Conservation (phyloP, 2,329 filamentous ascomycete species). For the Trichoderma sp. region DNA sequence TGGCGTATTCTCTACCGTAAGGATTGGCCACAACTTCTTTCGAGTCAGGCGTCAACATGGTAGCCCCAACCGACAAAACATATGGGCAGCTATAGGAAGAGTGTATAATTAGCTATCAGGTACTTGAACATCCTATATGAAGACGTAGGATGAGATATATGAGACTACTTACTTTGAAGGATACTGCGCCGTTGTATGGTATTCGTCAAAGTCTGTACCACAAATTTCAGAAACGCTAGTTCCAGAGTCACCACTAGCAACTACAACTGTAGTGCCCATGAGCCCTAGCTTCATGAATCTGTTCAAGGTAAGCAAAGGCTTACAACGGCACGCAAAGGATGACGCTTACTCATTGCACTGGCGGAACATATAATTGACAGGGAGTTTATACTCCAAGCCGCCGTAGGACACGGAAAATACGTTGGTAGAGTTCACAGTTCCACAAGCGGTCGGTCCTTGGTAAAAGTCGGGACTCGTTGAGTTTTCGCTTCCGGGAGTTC, state of each 20-base stretch:
- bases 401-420: background rate
- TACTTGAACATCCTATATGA: background rate
- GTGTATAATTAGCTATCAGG: background rate
- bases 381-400: background rate
- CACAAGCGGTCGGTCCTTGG: background rate
- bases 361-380: background rate
- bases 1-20: background rate
- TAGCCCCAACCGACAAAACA: background rate
- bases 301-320: background rate
- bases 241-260: background rate
- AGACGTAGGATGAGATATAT: background rate
- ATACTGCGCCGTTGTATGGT: background rate
- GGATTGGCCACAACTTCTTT: background rate
- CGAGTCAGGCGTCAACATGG: background rate
- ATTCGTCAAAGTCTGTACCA: background rate
- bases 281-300: slow-evolving; percentile 13
- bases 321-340: background rate
- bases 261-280: background rate
- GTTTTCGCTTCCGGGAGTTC: background rate
- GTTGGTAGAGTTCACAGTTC: background rate
- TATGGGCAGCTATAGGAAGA: background rate
- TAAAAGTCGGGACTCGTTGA: background rate
- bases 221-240: background rate
- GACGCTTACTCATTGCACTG: slow-evolving; percentile 11
- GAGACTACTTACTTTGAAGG: background rate